Evolutionary conservation across 257 asterid species (phyloP).

Genomic region (Leptodermis oblonga): DNA sequence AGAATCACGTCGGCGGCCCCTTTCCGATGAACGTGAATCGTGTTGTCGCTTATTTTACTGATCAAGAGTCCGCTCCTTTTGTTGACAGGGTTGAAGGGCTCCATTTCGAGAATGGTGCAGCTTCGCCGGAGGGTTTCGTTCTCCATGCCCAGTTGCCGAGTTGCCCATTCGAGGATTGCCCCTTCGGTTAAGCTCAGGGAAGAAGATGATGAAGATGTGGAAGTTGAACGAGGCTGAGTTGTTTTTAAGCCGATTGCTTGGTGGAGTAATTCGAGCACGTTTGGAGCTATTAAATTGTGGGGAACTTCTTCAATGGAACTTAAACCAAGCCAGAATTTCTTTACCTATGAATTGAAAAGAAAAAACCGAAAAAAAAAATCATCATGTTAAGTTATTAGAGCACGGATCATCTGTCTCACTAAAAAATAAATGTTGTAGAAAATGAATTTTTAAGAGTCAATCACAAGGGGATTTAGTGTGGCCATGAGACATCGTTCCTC

Average conservation of each 20-base stretch:
- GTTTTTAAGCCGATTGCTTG: slow-evolving; percentile 29
- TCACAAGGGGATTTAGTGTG: too few relatives aligned
- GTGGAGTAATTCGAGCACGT: slow-evolving; percentile 23
- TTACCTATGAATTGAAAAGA: slow-evolving; percentile 7
- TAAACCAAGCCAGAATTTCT: slow-evolving; percentile 21
- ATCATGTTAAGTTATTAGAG: neutral
- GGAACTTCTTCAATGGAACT: slow-evolving; percentile 23
- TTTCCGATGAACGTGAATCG: slow-evolving; percentile 27
- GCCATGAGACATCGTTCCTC: too few relatives aligned
- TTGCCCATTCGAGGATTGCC: slow-evolving; percentile 23
- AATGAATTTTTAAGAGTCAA: too few relatives aligned
- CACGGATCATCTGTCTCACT: too few relatives aligned
- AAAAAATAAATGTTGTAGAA: too few relatives aligned
- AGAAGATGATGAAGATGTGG: neutral
- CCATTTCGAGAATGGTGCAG: slow-evolving; percentile 21
- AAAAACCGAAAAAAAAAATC: neutral
- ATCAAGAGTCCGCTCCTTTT: slow-evolving; percentile 25
- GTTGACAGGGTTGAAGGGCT: slow-evolving; percentile 23
- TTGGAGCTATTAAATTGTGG: slow-evolving; percentile 11
- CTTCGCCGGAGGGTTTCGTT: slow-evolving; percentile 7
- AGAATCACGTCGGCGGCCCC: slow-evolving; percentile 27
- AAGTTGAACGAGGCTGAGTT: slow-evolving; percentile 18
- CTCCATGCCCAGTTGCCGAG: slow-evolving; percentile 19
- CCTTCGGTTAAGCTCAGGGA: slow-evolving; percentile 21
- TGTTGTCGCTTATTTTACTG: slow-evolving; percentile 20